A percentile compares a stretch with the other conserved stretches of the same genome.
phyloP scores from a whole-genome alignment of 2,329 filamentous ascomycete species.

The Aureobasidium leucospermi region DNA sequence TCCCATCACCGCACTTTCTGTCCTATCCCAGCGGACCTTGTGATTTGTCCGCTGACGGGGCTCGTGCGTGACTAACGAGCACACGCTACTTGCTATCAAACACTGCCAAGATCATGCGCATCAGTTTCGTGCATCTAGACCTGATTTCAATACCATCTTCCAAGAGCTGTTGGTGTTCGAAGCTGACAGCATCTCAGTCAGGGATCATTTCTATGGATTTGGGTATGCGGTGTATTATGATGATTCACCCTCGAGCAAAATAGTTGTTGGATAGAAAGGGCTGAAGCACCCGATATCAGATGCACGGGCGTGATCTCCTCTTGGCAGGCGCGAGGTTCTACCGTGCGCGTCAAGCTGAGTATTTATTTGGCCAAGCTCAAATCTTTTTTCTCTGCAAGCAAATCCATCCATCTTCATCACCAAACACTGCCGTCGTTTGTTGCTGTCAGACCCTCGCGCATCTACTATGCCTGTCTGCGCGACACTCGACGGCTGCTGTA shows the following conservation, averaged over 20 bases:
- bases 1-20: neutral
- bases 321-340: slow-evolving; percentile 1
- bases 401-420: neutral
- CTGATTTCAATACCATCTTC: neutral
- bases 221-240: too few species aligned
- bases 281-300: neutral
- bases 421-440: neutral
- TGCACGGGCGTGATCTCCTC: neutral
- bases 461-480: neutral
- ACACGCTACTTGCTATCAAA: neutral
- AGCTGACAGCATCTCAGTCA: neutral
- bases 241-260: too few species aligned
- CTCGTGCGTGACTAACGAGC: slow-evolving; percentile 5
- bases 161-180: neutral
- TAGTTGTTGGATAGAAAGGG: too few species aligned
- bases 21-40: neutral
- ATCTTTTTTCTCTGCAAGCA: neutral
- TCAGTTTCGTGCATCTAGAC: neutral
- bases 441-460: neutral
- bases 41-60: slow-evolving; percentile 10
- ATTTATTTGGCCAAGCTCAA: neutral
- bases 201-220: too few species aligned
- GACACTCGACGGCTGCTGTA: neutral
- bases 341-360: neutral
- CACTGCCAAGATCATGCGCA: neutral